These are phyloP conservation scores for Arachnopeziza araneosa DNA, from an alignment of 2,329 filamentous ascomycete species.

Conservation along the genomic window DNA sequence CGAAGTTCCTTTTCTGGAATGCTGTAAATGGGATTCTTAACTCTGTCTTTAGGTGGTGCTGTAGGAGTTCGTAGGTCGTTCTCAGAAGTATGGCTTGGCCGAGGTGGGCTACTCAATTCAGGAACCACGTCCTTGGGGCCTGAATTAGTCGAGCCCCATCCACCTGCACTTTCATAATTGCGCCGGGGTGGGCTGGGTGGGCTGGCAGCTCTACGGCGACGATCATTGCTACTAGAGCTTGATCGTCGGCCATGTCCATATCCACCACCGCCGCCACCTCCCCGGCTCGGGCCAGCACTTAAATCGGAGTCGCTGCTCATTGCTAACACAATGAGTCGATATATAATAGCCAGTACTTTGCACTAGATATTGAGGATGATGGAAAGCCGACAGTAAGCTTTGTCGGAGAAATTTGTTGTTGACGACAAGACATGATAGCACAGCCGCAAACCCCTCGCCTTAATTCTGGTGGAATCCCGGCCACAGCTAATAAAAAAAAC, in stretches of 20 bases:
- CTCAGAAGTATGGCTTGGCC: neutral
- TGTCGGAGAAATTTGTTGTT: no score
- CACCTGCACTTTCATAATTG: neutral
- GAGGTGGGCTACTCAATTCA: neutral
- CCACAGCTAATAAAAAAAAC: no score
- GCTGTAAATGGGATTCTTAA: neutral
- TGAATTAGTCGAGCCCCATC: neutral
- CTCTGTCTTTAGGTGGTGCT: neutral
- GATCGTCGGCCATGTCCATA: neutral
- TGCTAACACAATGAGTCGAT: no score
- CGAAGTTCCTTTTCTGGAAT: neutral
- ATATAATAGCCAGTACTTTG: no score
- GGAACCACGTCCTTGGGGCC: neutral
- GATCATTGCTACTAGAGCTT: neutral
- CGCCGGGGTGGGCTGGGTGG: neutral
- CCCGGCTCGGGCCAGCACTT: neutral
- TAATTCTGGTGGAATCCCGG: no score
- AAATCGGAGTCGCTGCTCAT: neutral
- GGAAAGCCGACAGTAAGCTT: no score
- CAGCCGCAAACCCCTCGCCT: no score
- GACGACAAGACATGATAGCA: no score
- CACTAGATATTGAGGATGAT: no score
- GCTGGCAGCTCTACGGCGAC: neutral
- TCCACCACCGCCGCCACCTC: neutral
- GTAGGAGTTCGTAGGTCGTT: neutral